Conservation (phyloP, 345 rosid species). For the Populus deltoides region DNA sequence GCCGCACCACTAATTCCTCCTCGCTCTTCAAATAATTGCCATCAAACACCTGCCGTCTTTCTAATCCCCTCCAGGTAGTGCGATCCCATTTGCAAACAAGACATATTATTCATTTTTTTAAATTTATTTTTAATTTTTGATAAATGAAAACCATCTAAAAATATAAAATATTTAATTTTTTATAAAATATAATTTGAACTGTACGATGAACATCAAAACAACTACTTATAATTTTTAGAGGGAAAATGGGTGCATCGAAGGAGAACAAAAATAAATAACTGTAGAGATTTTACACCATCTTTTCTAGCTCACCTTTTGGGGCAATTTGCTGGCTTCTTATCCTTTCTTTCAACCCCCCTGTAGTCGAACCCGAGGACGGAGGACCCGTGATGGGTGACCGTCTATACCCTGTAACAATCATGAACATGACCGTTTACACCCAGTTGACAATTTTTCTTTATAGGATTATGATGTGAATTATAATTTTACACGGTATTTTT, state of each 20-base stretch:
- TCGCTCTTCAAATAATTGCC: background rate
- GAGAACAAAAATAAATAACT: slow-evolving; percentile 25
- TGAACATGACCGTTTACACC: slow-evolving; percentile 25
- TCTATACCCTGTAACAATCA: slow-evolving; percentile 26
- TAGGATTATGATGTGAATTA: no score
- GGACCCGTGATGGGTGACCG: slow-evolving; percentile 51
- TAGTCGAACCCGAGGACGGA: slow-evolving; percentile 42
- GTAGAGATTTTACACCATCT: background rate
- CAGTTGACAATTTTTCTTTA: background rate
- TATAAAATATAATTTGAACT: no score
- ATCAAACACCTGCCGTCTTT: background rate
- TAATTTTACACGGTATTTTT: no score
- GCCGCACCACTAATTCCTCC: slow-evolving; percentile 14
- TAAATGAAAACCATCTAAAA: no score
- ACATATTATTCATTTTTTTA: no score
- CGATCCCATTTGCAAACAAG: no score
- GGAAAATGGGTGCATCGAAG: slow-evolving; percentile 14
- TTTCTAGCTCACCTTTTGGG: slow-evolving; percentile 11
- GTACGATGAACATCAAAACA: no score
- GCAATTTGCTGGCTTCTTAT: slow-evolving; percentile 37
- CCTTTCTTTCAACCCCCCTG: slow-evolving; percentile 24
- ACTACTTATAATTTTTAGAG: no score
- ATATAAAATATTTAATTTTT: no score
- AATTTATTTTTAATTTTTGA: no score
- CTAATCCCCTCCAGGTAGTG: background rate